A percentile compares a stretch with the other conserved stretches of the same genome.
Conservation (phyloP, 495 filamentous ascomycete species). For the Aspergillus affinis region DNA sequence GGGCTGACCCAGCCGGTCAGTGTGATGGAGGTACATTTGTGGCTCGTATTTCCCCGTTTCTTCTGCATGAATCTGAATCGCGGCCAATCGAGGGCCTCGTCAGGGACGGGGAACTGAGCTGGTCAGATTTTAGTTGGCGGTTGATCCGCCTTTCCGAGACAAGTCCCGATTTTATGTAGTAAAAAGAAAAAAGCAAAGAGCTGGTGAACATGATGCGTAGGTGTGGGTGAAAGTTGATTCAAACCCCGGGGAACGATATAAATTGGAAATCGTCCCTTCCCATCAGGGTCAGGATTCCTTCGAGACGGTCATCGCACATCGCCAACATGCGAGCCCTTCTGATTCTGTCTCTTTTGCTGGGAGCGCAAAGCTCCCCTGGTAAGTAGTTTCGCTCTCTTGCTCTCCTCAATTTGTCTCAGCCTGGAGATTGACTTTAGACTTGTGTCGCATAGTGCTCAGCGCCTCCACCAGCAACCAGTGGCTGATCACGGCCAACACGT, state of each 20-base stretch:
- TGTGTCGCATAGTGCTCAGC: neutral
- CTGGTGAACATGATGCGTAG: no score
- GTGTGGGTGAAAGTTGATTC: neutral
- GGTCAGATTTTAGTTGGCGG: neutral
- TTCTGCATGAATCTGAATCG: neutral
- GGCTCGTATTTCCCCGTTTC: neutral
- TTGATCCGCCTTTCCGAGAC: neutral
- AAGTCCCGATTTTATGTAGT: neutral
- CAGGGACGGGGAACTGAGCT: no score
- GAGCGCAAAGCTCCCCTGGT: neutral
- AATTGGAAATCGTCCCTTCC: neutral
- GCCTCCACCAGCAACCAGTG: conserved; percentile 25
- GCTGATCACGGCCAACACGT: conserved; percentile 23
- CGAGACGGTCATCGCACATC: neutral
- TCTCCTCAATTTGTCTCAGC: neutral
- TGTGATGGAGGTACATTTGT: neutral
- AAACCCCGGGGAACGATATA: neutral
- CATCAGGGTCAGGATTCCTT: neutral
- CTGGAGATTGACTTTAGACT: neutral
- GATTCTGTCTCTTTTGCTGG: neutral
- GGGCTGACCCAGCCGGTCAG: neutral
- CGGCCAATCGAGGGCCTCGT: neutral
- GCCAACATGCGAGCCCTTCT: neutral
- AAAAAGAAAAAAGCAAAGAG: neutral
- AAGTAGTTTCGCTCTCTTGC: neutral